These are phyloP conservation scores for Penicillium salamii DNA, from an alignment of 495 filamentous ascomycete species.

Conservation along the genomic window DNA sequence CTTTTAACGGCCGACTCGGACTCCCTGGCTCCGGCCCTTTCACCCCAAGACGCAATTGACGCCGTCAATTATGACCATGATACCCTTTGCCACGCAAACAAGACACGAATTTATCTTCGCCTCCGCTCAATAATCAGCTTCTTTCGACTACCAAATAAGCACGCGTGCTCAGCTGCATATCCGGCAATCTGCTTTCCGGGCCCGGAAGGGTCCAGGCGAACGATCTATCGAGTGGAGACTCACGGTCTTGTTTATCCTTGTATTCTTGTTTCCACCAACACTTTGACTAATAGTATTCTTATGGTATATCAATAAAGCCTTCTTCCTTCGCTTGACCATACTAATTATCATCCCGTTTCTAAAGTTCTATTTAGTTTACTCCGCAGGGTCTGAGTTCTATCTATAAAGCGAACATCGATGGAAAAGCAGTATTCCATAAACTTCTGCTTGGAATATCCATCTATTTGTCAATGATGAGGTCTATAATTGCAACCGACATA, in stretches of 20 bases:
- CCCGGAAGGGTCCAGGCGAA: background rate
- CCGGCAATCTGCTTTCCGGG: background rate
- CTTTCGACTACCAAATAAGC: background rate
- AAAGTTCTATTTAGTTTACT: no score
- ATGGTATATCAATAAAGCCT: no score
- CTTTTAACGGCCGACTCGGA: background rate
- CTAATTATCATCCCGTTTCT: no score
- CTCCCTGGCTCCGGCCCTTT: slow-evolving; percentile 2
- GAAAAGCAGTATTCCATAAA: no score
- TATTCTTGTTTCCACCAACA: background rate
- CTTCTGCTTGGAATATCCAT: no score
- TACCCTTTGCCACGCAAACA: slow-evolving; percentile 6
- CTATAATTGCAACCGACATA: background rate
- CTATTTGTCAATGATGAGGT: background rate
- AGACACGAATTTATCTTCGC: slow-evolving; percentile 3
- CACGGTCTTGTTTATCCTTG: background rate
- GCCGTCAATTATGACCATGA: slow-evolving; percentile 9
- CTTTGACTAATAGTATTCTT: no score
- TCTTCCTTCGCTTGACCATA: no score
- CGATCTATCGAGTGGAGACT: background rate
- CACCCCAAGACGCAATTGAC: slow-evolving; percentile 3
- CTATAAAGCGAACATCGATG: no score
- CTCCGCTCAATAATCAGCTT: slow-evolving; percentile 7
- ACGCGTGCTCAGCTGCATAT: no score
- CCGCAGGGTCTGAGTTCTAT: no score